Percentiles rank a stretch among this genome's conserved stretches.
phyloP scores from a whole-genome alignment of 805 yeast genomes.

The Yarrowia sp. region DNA sequence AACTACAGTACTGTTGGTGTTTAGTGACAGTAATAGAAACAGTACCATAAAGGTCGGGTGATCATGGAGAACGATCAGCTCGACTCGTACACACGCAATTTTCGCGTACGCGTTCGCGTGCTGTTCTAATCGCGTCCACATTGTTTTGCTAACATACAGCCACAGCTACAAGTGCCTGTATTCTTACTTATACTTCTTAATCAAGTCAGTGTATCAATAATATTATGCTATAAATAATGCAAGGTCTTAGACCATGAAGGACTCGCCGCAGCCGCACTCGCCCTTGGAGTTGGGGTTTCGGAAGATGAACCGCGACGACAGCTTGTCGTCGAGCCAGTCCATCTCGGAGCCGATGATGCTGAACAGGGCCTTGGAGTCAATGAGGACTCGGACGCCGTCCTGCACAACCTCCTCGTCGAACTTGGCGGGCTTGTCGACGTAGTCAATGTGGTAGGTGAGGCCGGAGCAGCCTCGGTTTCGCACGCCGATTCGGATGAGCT shows the following conservation, averaged over 20 bases:
- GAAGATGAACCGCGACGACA: slow-evolving; percentile 85
- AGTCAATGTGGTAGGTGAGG: slow-evolving; percentile 83
- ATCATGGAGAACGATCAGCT: too few relatives aligned
- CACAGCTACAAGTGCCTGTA: too few relatives aligned
- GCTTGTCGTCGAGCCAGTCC: slow-evolving; percentile 97
- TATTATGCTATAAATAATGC: slow-evolving; percentile 26
- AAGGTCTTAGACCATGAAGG: slow-evolving; percentile 76
- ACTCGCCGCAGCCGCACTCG: slow-evolving; percentile 98
- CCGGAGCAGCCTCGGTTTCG: slow-evolving; percentile 97
- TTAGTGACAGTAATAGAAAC: too few relatives aligned
- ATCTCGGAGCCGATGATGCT: slow-evolving; percentile 95
- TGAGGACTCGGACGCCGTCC: slow-evolving; percentile 87
- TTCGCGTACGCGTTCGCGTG: too few relatives aligned
- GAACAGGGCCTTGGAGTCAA: slow-evolving; percentile 94
- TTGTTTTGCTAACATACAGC: too few relatives aligned
- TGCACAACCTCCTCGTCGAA: slow-evolving; percentile 90
- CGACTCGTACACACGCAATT: too few relatives aligned
- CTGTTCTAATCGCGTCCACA: too few relatives aligned
- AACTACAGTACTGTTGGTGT: too few relatives aligned
- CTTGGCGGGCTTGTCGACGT: slow-evolving; percentile 86
- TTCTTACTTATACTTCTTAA: too few relatives aligned
- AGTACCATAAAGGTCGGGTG: too few relatives aligned
- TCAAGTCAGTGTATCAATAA: too few relatives aligned
- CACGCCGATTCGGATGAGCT: slow-evolving; percentile 90
- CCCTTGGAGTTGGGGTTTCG: slow-evolving; percentile 96